Conservation (phyloP, 129 eudicot species). For the Arctium minus region DNA sequence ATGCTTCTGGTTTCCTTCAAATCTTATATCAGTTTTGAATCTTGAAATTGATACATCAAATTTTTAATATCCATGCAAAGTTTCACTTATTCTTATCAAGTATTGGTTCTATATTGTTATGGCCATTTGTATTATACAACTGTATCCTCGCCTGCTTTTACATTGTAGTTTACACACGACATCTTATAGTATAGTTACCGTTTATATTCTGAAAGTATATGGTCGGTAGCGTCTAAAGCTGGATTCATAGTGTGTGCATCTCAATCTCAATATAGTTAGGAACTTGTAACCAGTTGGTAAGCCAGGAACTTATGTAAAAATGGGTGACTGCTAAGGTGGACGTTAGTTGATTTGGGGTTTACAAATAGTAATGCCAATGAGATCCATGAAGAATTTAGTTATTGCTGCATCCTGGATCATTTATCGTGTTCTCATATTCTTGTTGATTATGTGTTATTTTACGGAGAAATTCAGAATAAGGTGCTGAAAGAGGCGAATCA, state of each 20-base stretch:
- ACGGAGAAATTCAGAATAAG: constrained; percentile 42
- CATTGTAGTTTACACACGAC: not conserved
- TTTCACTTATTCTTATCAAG: not conserved
- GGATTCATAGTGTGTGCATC: not conserved
- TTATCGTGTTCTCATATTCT: not conserved
- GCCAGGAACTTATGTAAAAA: not conserved
- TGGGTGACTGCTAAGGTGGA: not conserved
- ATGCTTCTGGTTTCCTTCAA: not conserved
- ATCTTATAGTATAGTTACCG: not conserved
- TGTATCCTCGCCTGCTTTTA: not conserved
- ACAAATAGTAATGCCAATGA: not conserved
- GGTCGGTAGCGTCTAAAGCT: not conserved
- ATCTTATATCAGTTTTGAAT: not conserved
- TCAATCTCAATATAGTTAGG: not conserved
- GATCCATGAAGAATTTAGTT: constrained; percentile 9
- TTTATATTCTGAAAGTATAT: too few species aligned
- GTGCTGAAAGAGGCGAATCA: constrained; percentile 44
- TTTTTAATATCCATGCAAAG: not conserved
- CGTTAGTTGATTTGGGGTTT: not conserved
- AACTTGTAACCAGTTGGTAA: not conserved
- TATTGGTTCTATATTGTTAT: not conserved
- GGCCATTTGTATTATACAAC: not conserved
- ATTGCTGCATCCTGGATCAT: not conserved
- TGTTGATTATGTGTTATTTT: constrained; percentile 3
- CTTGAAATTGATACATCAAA: not conserved